Evolutionary conservation across 768 basidiomycete genomes (phyloP), one percentile per base, ranked within the genome.

Genomic region (Clathrus columnatus): DNA sequence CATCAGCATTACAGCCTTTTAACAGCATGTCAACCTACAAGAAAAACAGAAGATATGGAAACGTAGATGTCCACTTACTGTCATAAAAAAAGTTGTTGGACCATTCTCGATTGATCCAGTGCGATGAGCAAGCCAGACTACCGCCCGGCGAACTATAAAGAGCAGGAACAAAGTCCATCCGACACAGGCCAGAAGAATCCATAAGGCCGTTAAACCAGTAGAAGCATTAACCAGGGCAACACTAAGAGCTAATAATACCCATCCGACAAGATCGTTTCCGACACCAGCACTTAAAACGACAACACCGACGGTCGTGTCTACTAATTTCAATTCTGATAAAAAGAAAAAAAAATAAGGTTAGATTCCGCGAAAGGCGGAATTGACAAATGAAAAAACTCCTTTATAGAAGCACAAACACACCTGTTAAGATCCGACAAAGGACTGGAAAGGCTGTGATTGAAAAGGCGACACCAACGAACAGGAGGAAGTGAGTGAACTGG

Each of bases 281-380:
- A 98, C 90, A 8, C 94, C 95, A 0, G 94, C 92, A 1, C 89
- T 89, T 20, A 99, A 79, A 1, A 93, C 93, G 23, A 96, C 83
- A 57, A 96, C 84, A 5, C 94, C 96, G 32, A 99, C 91, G 0
- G 83, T 84, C 0, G 91, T 96, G 57, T 93, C 87, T 58, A 98
- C 76, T 1, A 99, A 73, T 68, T 93, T 92, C 54, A 95, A 80
- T 65, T 96, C 93, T 1, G 69, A 7, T n/a, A n/a, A n/a, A n/a
- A n/a, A 59, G 58, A 32, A 59, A 54, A 32, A 41, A 51, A 57
- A 26, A 16, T 8, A 17, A 5, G 36, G 4, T 36, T 3, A 8
- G 36, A 3, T 36, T 36, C n/a, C 36, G n/a, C n/a, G n/a, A n/a
- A n/a, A n/a, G n/a, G n/a, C n/a, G n/a, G n/a, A n/a, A n/a, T n/a